Evolutionary conservation across 768 basidiomycete genomes (phyloP).

Genomic region (Suillus brevipes): DNA sequence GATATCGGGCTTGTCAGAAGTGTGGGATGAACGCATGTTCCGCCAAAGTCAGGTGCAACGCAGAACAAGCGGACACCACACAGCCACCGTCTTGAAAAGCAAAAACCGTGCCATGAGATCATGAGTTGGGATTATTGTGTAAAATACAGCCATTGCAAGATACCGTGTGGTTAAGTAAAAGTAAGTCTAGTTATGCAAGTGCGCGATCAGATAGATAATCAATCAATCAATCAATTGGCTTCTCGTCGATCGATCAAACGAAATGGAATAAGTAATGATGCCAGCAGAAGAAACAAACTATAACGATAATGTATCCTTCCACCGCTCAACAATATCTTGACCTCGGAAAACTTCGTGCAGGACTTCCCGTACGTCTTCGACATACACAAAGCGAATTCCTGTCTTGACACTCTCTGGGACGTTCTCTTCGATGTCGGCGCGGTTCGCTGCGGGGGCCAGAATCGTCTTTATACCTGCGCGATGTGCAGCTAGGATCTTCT

Average conservation of each 20-base stretch:
- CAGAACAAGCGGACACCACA: neutral
- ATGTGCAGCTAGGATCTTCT: slow-evolving; percentile 96
- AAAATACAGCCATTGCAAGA: slow-evolving; percentile 7
- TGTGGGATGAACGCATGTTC: neutral
- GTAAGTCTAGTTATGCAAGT: slow-evolving; percentile 13
- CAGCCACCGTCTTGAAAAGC: neutral
- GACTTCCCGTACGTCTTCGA: slow-evolving; percentile 90
- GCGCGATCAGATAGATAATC: slow-evolving; percentile 5
- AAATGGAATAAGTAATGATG: slow-evolving; percentile 11
- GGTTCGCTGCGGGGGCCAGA: slow-evolving; percentile 83
- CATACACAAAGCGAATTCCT: slow-evolving; percentile 93
- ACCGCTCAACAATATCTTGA: slow-evolving; percentile 55
- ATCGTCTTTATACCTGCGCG: slow-evolving; percentile 95
- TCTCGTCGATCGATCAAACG: neutral
- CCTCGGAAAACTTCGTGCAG: slow-evolving; percentile 83
- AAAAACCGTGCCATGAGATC: slow-evolving; percentile 4
- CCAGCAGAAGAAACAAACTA: slow-evolving; percentile 9
- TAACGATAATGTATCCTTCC: slow-evolving; percentile 60
- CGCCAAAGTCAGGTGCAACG: neutral
- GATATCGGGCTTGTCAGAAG: neutral
- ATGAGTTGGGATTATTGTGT: slow-evolving; percentile 10
- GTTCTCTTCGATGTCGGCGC: slow-evolving; percentile 95
- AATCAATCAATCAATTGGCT: neutral
- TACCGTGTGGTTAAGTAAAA: neutral
- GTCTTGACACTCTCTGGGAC: slow-evolving; percentile 95